A percentile compares a stretch with the other conserved stretches of the same genome.
phyloP scores from a whole-genome alignment of 129 eudicot genomes.

The Gnaphalium uliginosum region DNA sequence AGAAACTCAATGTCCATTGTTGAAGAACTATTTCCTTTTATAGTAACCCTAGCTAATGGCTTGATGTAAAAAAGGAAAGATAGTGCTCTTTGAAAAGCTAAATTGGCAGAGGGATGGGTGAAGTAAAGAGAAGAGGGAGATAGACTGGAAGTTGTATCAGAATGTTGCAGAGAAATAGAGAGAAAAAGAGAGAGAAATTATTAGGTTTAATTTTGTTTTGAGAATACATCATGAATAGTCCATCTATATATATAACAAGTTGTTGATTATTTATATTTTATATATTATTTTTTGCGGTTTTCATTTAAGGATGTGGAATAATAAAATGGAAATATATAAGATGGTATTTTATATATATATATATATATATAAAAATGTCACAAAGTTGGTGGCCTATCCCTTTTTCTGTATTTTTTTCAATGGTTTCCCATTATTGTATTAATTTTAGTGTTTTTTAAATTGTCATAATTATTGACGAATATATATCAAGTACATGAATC shows the following conservation, averaged over 20 bases:
- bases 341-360: constrained; percentile 30
- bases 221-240: constrained; percentile 46
- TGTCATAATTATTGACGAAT: constrained; percentile 23
- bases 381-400: constrained; percentile 50
- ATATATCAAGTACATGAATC: constrained; percentile 9
- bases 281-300: constrained; percentile 3
- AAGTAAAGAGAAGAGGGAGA: constrained; percentile 45
- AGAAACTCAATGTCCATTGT: constrained; percentile 79
- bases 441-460: not conserved
- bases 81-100: constrained; percentile 21
- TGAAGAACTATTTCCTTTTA: constrained; percentile 29
- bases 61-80: constrained; percentile 16
- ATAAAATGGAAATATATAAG: not conserved
- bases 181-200: constrained; percentile 5
- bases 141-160: constrained; percentile 79
- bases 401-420: constrained; percentile 25
- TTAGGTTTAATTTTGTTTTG: constrained; percentile 36
- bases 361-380: no score
- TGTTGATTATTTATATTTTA: constrained; percentile 32
- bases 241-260: constrained; percentile 58
- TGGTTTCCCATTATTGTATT: constrained; percentile 14
- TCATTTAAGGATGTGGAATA: constrained; percentile 10
- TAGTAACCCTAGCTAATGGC: constrained; percentile 32
- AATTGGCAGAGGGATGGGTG: constrained; percentile 57
- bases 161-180: constrained; percentile 41